These are phyloP conservation scores for Melaleuca quinquenervia DNA, from an alignment of 345 rosid species.

Conservation along the genomic window DNA sequence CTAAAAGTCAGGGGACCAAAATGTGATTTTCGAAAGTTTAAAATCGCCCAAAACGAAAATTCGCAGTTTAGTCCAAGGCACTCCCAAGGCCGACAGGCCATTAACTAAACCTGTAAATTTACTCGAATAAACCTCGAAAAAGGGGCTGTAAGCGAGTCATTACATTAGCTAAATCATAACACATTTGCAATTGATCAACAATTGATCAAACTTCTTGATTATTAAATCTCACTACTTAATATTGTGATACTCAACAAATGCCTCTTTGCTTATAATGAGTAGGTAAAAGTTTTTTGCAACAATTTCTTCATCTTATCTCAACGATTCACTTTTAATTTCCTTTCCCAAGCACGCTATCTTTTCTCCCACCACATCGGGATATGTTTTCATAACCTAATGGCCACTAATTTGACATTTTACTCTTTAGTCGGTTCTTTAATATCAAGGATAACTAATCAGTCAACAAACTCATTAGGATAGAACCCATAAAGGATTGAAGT, in stretches of 20 bases:
- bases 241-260: not conserved
- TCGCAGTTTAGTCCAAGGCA: too few species aligned
- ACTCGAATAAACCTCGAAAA: too few species aligned
- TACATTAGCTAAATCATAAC: not conserved
- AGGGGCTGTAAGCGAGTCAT: too few species aligned
- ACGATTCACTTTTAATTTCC: not conserved
- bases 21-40: too few species aligned
- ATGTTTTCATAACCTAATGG: not conserved
- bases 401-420: not conserved
- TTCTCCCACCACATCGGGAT: not conserved
- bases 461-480: not conserved
- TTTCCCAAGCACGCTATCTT: not conserved
- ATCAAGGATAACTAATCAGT: too few species aligned
- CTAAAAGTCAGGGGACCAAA: too few species aligned
- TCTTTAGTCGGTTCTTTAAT: not conserved
- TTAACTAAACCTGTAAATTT: too few species aligned
- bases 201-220: not conserved
- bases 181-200: not conserved
- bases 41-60: too few species aligned
- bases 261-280: not conserved
- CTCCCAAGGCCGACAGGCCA: too few species aligned
- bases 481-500: too few species aligned
- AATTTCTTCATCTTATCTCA: not conserved
- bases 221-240: not conserved
- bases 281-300: not conserved